Evolutionary conservation across 2,329 filamentous ascomycete species (phyloP), one percentile per base, ranked within the genome.

Genomic region (Colletotrichum navitas): DNA sequence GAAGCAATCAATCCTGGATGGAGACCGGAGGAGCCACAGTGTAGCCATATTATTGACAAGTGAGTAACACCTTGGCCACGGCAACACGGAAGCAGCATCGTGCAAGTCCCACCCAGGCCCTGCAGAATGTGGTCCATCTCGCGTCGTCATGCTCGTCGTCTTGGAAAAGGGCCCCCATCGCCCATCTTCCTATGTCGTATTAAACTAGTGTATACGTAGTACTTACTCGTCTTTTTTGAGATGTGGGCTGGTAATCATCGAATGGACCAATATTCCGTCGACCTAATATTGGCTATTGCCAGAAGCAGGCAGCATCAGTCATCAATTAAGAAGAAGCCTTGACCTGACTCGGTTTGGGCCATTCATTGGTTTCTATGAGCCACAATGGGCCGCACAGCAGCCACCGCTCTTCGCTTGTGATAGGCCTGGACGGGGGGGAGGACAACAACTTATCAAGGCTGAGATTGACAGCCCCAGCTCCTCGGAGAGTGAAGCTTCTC

Each of bases 71-170:
- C 56, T 71, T 45, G 56, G 56, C 56, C 26, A 62, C 63, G 68
- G 63, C 41, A 67, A 61, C 36, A 26, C 63, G 63, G 47, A 58
- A 62, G 29, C 64, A 71, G 36, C 26, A 47, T 52, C 36, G n/a
- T 43, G 32, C 39, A 11, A 55, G 39, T 29, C 10, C 67, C 67
- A 70, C 67, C 51, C 26, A 56, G 36, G 55, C 47, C 63, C 32
- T 55, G 41, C 21, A 47, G 16, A 41, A 29, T 45, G 61, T 52
- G 47, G 47, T 56, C 34, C 63, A 18, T 66, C 36, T 55, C 29
- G 47, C 29, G 49, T 61, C 58, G 45, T 67, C 63, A 67, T 71
- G 65, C 59, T 34, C 64, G 64, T 68, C 68, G 68, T 68, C 61
- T 6, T n/a, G 16, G 16, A 24, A 14, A 49, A 51, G 5, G 16